phyloP scores from a whole-genome alignment of 805 yeast species.

The Wickerhamomyces chaumierensis region DNA sequence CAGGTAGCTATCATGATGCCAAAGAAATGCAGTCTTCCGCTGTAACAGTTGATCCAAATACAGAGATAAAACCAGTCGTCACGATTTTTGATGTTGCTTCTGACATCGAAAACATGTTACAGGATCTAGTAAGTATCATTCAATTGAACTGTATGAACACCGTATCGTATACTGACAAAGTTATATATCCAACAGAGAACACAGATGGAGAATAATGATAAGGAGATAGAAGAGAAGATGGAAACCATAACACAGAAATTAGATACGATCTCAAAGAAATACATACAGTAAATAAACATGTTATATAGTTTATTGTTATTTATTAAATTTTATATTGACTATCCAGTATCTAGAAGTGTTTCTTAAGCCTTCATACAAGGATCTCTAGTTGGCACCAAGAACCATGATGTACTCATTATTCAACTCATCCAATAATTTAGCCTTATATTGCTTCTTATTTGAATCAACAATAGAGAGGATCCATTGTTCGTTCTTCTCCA shows the following conservation, averaged over 20 bases:
- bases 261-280: neutral
- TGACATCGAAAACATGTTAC: slow-evolving; percentile 17
- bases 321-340: too few species aligned
- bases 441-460: neutral
- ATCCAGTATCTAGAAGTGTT: too few species aligned
- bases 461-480: neutral
- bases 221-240: neutral
- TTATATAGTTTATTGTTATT: too few species aligned
- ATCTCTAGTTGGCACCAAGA: too few species aligned
- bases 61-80: slow-evolving; percentile 2
- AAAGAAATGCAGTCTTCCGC: too few species aligned
- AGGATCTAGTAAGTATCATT: slow-evolving; percentile 9
- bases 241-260: neutral
- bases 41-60: too few species aligned
- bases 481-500: slow-evolving; percentile 31
- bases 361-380: too few species aligned
- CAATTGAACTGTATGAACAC: too few species aligned
- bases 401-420: neutral
- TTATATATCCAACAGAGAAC: neutral
- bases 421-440: neutral
- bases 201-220: neutral
- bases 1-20: too few species aligned
- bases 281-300: too few species aligned
- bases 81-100: slow-evolving; percentile 24
- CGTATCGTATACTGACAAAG: neutral